Conservation (phyloP, 352 stramenopile genomes). For the Lagenidium sp. region DNA sequence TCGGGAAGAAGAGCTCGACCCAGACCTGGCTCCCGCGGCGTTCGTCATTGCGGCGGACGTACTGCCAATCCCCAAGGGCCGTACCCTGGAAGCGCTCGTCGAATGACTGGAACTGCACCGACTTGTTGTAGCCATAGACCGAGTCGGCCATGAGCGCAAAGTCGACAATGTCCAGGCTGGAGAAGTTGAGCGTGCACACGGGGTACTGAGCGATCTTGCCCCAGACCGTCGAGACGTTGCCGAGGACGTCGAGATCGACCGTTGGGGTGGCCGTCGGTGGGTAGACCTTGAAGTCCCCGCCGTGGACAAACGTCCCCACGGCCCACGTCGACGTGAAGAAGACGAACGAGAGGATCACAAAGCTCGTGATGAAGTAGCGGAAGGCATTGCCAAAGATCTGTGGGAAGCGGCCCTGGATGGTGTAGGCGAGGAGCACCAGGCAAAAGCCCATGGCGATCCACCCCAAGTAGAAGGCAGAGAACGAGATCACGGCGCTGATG, state of each 20-base stretch:
- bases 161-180: slow-evolving; percentile 63
- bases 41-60: slow-evolving; percentile 64
- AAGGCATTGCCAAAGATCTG: slow-evolving; percentile 84
- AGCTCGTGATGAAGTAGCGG: slow-evolving; percentile 79
- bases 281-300: slow-evolving; percentile 73
- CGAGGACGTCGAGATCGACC: slow-evolving; percentile 22
- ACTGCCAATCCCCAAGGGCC: slow-evolving; percentile 63
- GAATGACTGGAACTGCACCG: slow-evolving; percentile 65
- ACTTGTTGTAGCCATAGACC: slow-evolving; percentile 73
- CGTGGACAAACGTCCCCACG: slow-evolving; percentile 82
- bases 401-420: slow-evolving; percentile 77
- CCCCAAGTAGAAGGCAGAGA: slow-evolving; percentile 67
- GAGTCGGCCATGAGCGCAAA: slow-evolving; percentile 81
- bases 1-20: slow-evolving; percentile 77
- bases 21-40: slow-evolving; percentile 62
- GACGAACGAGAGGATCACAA: slow-evolving; percentile 77
- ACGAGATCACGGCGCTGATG: slow-evolving; percentile 75
- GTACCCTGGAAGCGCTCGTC: slow-evolving; percentile 76
- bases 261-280: slow-evolving; percentile 25
- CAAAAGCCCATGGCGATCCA: slow-evolving; percentile 80
- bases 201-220: slow-evolving; percentile 65
- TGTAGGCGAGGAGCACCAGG: slow-evolving; percentile 68
- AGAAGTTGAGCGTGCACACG: slow-evolving; percentile 62
- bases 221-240: slow-evolving; percentile 42
- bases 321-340: slow-evolving; percentile 85